Evolutionary conservation across 2,329 filamentous ascomycete species (phyloP).

Genomic region (Colletotrichum theobromicola): DNA sequence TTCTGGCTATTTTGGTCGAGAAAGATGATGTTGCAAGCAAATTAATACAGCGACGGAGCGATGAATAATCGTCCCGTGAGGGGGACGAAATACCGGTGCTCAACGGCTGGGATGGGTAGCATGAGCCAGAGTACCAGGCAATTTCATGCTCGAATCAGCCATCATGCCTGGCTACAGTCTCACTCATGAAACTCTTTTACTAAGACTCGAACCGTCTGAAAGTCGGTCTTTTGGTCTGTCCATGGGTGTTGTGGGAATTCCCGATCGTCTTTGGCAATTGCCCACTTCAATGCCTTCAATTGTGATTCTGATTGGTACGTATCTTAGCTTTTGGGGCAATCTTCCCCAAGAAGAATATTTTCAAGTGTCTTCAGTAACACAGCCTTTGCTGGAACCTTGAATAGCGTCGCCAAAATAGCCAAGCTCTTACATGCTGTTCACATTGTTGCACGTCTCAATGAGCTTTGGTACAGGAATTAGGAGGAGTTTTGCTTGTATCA

Average conservation of each 20-base stretch:
- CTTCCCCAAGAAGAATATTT: neutral
- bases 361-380: fast-evolving
- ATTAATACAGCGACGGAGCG: neutral
- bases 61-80: neutral
- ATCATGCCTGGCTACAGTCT: neutral
- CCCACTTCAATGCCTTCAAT: neutral
- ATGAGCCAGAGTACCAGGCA: neutral
- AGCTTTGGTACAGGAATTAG: neutral
- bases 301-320: neutral
- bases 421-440: no score
- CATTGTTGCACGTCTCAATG: no score
- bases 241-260: neutral
- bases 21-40: neutral
- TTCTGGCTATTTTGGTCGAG: neutral
- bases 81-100: neutral
- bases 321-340: neutral
- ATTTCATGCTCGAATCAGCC: neutral
- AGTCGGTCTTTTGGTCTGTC: neutral
- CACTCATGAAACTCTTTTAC: neutral
- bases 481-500: neutral
- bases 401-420: neutral
- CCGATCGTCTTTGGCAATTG: neutral
- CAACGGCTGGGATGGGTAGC: neutral
- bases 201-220: neutral
- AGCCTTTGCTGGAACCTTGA: fast-evolving